Evolutionary conservation across 2,329 filamentous ascomycete species (phyloP).

Genomic region (Venturia carpophila): DNA sequence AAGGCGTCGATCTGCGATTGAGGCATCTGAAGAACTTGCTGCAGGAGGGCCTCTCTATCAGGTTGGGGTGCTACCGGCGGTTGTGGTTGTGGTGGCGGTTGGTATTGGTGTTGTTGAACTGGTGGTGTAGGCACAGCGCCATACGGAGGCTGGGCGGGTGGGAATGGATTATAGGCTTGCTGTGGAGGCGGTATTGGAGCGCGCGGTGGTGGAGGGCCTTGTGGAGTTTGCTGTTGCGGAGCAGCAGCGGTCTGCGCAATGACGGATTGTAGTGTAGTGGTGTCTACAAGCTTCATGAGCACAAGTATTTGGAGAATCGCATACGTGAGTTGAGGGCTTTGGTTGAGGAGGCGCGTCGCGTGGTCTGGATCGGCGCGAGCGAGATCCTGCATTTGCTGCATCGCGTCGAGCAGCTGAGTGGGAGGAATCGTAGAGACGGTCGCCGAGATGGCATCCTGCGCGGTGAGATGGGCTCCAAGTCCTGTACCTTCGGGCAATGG

Average conservation of each 20-base stretch:
- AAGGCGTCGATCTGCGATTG: constrained; percentile 73
- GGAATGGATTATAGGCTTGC: constrained; percentile 16
- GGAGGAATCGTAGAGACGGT: constrained; percentile 82
- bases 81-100: constrained; percentile 23
- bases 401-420: constrained; percentile 82
- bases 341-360: constrained; percentile 76
- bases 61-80: constrained; percentile 37
- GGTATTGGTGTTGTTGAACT: constrained; percentile 31
- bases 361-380: constrained; percentile 74
- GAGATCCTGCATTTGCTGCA: constrained; percentile 88
- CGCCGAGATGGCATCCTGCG: constrained; percentile 83
- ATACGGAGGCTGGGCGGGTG: constrained; percentile 23
- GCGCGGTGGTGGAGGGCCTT: constrained; percentile 24
- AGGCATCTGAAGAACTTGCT: constrained; percentile 72
- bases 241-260: constrained; percentile 50
- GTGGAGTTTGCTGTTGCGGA: constrained; percentile 15
- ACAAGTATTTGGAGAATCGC: constrained; percentile 92
- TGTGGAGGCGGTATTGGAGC: constrained; percentile 34
- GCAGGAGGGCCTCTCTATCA: constrained; percentile 65
- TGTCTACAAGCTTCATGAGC: constrained; percentile 85
- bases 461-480: constrained; percentile 71
- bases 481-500: constrained; percentile 79
- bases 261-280: constrained; percentile 71
- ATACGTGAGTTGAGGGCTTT: constrained; percentile 87
- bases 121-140: constrained; percentile 43